Evolutionary conservation across 2,329 filamentous ascomycete species (phyloP), one percentile per base, ranked within the genome.

Genomic region (Clonostachys solani): DNA sequence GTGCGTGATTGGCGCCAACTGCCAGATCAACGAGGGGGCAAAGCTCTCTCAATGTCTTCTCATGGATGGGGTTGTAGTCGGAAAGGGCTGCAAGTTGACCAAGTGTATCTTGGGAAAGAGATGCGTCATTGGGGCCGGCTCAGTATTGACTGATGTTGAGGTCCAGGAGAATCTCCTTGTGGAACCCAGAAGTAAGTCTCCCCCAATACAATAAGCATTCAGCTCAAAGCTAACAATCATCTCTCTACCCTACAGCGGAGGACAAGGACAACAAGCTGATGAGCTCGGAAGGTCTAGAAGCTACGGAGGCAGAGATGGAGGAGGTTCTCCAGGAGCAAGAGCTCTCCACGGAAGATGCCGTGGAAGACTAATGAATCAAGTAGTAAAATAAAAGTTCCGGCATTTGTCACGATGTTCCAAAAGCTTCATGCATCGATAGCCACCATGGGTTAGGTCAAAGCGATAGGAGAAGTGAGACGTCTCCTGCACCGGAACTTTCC

Each of bases 1-100:
- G 66, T 87, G 78, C 36, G 89, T 96, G 33, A 82, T 99, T 38
- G 94, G 94, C 4, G 83, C 89, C 5, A 90, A 89, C 56, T 95
- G 90, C 63, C 86, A 88, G 57, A 92, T 99, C 53, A 84, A 85
- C 52, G 84, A 86, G 55, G 90, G 91, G n/a, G 90, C 87, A 33
- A 88, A 92, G 54, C 69, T 99, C 41, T 84, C 83, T n/a, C 81
- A 92, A 53, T 97, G 92, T 65, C 68, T 97, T 43, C 71, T 97
- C 17, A 96, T 97, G 90, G 92, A 97, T 50, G 89, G 89, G 5
- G 92, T 89, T 1, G 84, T 89, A 8, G 78, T 99, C 12, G 92
- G 89, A 13, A 87, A 89, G 57, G 86, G 87, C 40, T 92, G 86
- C 60, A 90, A 90, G 64, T 73, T 97, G 45, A 94, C 88, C 2